A percentile compares a stretch with the other conserved stretches of the same genome.
phyloP scores from a whole-genome alignment of 345 rosid species.

The Noccaea bulbosa region DNA sequence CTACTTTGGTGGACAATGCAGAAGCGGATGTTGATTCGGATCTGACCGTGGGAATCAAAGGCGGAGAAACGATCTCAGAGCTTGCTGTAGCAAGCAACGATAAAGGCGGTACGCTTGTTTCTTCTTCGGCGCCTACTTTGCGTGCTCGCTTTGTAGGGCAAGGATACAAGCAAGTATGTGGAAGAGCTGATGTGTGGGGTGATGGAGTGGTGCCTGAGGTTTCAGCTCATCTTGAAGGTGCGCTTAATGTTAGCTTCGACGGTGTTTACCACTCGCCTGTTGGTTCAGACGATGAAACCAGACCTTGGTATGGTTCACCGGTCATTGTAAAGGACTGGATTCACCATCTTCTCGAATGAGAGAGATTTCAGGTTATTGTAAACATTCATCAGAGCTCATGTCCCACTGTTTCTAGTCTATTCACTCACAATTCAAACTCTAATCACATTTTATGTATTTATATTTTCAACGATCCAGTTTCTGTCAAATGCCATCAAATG shows the following conservation, averaged over 20 bases:
- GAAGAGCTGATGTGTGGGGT: constrained; percentile 93
- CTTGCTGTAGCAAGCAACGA: constrained; percentile 47
- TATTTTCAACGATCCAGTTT: background rate
- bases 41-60: constrained; percentile 44
- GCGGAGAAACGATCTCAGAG: constrained; percentile 52
- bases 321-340: constrained; percentile 71
- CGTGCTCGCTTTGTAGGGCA: constrained; percentile 91
- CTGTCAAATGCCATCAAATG: constrained; percentile 3
- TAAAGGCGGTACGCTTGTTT: constrained; percentile 34
- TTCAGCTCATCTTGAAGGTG: constrained; percentile 85
- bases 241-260: constrained; percentile 73
- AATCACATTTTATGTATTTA: constrained; percentile 13
- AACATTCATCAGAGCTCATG: background rate
- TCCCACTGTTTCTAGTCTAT: background rate
- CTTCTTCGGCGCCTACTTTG: constrained; percentile 45
- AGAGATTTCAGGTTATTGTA: constrained; percentile 10
- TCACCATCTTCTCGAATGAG: constrained; percentile 65
- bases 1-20: constrained; percentile 53
- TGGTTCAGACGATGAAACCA: constrained; percentile 68
- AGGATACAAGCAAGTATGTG: constrained; percentile 96
- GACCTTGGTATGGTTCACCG: constrained; percentile 96
- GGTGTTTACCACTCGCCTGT: constrained; percentile 93
- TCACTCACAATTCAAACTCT: constrained; percentile 2
- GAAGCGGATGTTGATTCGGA: constrained; percentile 46
- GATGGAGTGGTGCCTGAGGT: constrained; percentile 94